phyloP scores from a whole-genome alignment of 768 basidiomycete species.

The Russula brevipes region DNA sequence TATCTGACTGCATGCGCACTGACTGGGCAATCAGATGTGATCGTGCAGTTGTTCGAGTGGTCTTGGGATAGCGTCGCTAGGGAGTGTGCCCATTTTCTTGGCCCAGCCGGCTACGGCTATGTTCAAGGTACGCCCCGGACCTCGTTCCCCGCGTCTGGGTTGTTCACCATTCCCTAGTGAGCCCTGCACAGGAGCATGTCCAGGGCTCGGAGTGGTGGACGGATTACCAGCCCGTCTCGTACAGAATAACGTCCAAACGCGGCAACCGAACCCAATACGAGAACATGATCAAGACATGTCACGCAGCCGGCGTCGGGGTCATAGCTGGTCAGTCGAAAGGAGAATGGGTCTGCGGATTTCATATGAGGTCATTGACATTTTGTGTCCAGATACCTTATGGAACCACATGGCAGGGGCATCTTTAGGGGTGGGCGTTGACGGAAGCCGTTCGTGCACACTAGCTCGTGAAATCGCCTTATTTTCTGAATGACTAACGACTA shows the following conservation, averaged over 20 bases:
- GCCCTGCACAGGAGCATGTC: conserved; percentile 56
- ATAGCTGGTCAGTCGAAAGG: conserved; percentile 33
- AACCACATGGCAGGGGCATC: conserved; percentile 60
- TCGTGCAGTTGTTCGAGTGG: conserved; percentile 72
- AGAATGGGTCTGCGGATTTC: conserved; percentile 10
- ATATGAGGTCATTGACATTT: conserved; percentile 17
- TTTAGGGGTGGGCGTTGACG: conserved; percentile 34
- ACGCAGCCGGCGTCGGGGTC: conserved; percentile 37
- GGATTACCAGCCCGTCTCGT: conserved; percentile 66
- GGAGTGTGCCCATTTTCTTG: conserved; percentile 62
- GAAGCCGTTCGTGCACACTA: conserved; percentile 8
- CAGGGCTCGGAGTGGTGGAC: conserved; percentile 66
- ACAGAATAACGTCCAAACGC: conserved; percentile 59
- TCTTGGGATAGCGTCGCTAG: conserved; percentile 47
- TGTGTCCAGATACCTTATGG: conserved; percentile 45
- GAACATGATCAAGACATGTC: conserved; percentile 38
- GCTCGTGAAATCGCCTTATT: not conserved
- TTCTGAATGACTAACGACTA: not conserved
- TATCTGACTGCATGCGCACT: not conserved
- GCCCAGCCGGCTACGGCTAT: conserved; percentile 57
- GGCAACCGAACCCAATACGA: conserved; percentile 50
- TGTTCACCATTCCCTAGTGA: conserved; percentile 28
- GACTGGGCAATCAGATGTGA: conserved; percentile 36
- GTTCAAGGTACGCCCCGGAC: conserved; percentile 48
- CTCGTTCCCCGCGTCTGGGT: not conserved